Evolutionary conservation across 495 filamentous ascomycete species (phyloP).

Genomic region (Tuber indicum): DNA sequence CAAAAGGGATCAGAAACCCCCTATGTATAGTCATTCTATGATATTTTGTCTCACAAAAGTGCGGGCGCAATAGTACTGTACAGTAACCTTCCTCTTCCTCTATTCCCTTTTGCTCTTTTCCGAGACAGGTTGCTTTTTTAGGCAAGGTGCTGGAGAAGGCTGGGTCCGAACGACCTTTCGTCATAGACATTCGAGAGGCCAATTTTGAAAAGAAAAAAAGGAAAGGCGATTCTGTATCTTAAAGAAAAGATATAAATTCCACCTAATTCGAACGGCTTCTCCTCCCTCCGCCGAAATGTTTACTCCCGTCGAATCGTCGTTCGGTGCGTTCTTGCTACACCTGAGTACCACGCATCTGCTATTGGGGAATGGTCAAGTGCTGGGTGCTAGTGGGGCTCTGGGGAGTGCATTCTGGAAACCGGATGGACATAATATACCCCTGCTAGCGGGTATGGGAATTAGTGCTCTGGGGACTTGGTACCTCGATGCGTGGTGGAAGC

Average conservation of each 20-base stretch:
- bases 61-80: not conserved
- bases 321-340: conserved; percentile 54
- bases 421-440: conserved; percentile 46
- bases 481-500: conserved; percentile 48
- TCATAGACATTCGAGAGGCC: not conserved
- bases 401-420: conserved; percentile 44
- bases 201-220: not conserved
- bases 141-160: not conserved
- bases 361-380: conserved; percentile 51
- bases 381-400: conserved; percentile 53
- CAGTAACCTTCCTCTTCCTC: not conserved
- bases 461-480: conserved; percentile 46
- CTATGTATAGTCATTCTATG: not conserved
- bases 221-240: not conserved
- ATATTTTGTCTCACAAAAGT: not conserved
- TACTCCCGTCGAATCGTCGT: conserved; percentile 52
- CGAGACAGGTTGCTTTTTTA: not conserved
- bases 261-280: not conserved
- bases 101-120: not conserved
- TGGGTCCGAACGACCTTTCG: not conserved
- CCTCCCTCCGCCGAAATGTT: conserved; percentile 47
- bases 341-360: conserved; percentile 52
- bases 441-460: conserved; percentile 49
- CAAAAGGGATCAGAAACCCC: not conserved
- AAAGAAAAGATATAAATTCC: not conserved